These are phyloP conservation scores for Haplosporangium sp. DNA, from an alignment of 371 early-diverging fungal species.

Conservation along the genomic window DNA sequence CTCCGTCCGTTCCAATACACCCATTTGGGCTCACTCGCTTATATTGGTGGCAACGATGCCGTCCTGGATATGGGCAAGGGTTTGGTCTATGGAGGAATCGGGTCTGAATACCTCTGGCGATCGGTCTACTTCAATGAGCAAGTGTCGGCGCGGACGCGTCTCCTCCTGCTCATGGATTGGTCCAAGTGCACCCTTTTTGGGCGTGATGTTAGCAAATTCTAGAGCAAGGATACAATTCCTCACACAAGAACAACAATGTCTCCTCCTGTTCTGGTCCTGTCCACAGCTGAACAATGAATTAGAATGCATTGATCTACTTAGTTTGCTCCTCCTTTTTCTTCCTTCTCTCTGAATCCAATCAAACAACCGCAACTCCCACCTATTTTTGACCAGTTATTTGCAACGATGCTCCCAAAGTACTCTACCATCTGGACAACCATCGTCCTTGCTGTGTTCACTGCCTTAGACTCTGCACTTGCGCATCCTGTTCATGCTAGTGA, in stretches of 20 bases:
- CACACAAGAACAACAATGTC: not conserved
- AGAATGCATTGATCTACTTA: not conserved
- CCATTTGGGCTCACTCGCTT: slow-evolving; percentile 84
- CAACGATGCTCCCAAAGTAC: too few relatives aligned
- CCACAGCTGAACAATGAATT: not conserved
- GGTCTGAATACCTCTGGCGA: slow-evolving; percentile 75
- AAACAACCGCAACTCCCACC: too few relatives aligned
- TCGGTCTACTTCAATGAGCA: slow-evolving; percentile 75
- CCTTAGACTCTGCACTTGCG: too few relatives aligned
- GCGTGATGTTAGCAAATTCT: slow-evolving; percentile 70
- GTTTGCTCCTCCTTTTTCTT: too few relatives aligned
- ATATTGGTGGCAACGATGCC: slow-evolving; percentile 79
- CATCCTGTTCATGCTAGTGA: too few relatives aligned
- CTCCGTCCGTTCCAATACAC: slow-evolving; percentile 73
- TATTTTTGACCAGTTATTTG: too few relatives aligned
- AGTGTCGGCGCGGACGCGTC: slow-evolving; percentile 61
- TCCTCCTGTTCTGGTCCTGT: not conserved
- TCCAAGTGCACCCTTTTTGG: slow-evolving; percentile 73
- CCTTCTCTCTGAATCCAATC: too few relatives aligned
- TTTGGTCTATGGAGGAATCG: slow-evolving; percentile 67
- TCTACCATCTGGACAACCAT: too few relatives aligned
- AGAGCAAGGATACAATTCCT: not conserved
- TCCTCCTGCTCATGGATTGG: slow-evolving; percentile 71
- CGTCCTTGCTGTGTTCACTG: too few relatives aligned
- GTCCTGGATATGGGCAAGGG: slow-evolving; percentile 74